phyloP scores from a whole-genome alignment of 2,329 filamentous ascomycete species.

The Aspergillus glaucus region DNA sequence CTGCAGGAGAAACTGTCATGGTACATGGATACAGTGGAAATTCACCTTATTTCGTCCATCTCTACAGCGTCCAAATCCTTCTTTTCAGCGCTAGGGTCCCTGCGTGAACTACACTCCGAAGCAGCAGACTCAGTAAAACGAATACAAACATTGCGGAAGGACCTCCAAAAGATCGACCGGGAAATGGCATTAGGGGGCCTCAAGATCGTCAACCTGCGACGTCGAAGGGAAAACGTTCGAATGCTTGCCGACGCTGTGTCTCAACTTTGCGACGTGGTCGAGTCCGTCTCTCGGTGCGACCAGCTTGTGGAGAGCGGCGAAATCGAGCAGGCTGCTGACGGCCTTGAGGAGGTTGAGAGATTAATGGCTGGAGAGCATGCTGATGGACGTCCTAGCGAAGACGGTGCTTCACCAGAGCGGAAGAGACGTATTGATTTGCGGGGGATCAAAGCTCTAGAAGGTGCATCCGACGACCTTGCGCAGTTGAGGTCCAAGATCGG shows the following conservation, averaged over 20 bases:
- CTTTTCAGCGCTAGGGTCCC: constrained; percentile 84
- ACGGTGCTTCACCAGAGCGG: constrained; percentile 21
- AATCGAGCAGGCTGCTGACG: constrained; percentile 70
- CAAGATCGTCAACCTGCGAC: constrained; percentile 75
- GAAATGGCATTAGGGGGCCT: constrained; percentile 82
- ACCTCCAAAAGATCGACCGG: constrained; percentile 72
- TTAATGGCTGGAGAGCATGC: constrained; percentile 68
- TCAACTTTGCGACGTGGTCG: constrained; percentile 73
- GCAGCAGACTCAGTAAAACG: constrained; percentile 83
- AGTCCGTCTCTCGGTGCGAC: constrained; percentile 70
- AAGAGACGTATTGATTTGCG: constrained; percentile 61
- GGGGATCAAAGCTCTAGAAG: constrained; percentile 69
- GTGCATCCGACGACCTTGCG: constrained; percentile 69
- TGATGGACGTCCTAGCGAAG: constrained; percentile 22
- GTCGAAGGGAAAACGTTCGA: constrained; percentile 74
- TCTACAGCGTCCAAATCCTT: constrained; percentile 94
- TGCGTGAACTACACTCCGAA: constrained; percentile 86
- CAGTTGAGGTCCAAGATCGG: constrained; percentile 75
- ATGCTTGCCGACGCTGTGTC: constrained; percentile 75
- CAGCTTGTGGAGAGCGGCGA: constrained; percentile 75
- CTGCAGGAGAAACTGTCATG: constrained; percentile 96
- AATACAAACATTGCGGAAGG: constrained; percentile 73
- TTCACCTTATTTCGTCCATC: constrained; percentile 93
- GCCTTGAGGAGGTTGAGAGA: constrained; percentile 70
- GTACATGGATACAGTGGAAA: constrained; percentile 99